Evolutionary conservation across 2,329 filamentous ascomycete species (phyloP), one percentile per base, ranked within the genome.

Genomic region (Ophiostoma populinum): DNA sequence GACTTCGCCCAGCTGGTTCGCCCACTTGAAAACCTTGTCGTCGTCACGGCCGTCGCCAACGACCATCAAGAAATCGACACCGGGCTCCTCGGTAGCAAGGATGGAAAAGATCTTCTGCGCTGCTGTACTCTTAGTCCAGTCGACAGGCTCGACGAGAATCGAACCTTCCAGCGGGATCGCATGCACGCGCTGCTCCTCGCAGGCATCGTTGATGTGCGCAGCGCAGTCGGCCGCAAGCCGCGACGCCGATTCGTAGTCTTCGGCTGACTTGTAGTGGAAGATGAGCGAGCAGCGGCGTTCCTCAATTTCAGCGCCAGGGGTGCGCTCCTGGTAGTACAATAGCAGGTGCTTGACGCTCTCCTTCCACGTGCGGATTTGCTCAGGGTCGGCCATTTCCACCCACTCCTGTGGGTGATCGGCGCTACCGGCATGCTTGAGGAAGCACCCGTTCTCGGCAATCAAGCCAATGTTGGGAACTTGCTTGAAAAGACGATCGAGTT

Each of bases 381-480:
- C 63, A 1, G 70, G 63, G 50, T 93, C 75, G 3, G 78, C 75
- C 56, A 92, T 77, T 42, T 78, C 74, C 3, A 67, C 70, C 90
- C 90, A 95, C 24, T 69, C n/a, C n/a, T n/a, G n/a, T n/a, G n/a
- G n/a, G n/a, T 64, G 17, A 70, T 66, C 32, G 32, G n/a, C 25
- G 10, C 62, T 65, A 15, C 73, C 68, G 30, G 70, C 72, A 43
- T 81, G 70, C 46, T 80, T 81, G 38, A 94, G 61, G 56, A 92
- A 95, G 52, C 82, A 92, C 2, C 87, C 87, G 44, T 93, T 94
- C 57, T 95, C 87, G 0, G 87, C 87, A 43, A 95, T 92, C 5
- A 95, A 63, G 3, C 90, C 90, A 3, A 94, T 61, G 40, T 79
- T 78, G 5, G 81, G 79, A 2, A 94, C 78, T 17, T 79, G 71